Percentiles rank a stretch among this genome's conserved stretches.
Conservation (phyloP, 768 basidiomycete species). For the Boletus rex-veris region DNA sequence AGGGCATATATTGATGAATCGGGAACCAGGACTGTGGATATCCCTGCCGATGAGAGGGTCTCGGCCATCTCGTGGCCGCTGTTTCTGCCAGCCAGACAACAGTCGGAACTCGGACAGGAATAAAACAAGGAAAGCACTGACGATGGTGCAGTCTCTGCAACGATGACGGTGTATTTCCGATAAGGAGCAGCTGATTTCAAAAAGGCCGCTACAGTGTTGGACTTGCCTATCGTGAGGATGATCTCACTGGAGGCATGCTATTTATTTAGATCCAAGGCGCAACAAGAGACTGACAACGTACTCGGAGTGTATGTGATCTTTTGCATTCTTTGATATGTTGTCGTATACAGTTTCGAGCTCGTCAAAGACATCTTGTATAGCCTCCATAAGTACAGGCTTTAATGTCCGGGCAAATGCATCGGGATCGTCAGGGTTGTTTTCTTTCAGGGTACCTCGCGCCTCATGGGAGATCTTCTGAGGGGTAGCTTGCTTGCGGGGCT, state of each 20-base stretch:
- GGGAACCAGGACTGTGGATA: slow-evolving; percentile 95
- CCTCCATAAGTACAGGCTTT: slow-evolving; percentile 94
- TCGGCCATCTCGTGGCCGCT: slow-evolving; percentile 83
- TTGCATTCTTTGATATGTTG: slow-evolving; percentile 89
- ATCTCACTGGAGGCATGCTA: slow-evolving; percentile 66
- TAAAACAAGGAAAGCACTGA: slow-evolving; percentile 38
- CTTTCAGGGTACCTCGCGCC: slow-evolving; percentile 54
- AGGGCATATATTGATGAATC: slow-evolving; percentile 95
- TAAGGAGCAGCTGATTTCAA: slow-evolving; percentile 86
- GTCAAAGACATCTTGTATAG: slow-evolving; percentile 93
- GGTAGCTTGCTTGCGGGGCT: slow-evolving; percentile 50
- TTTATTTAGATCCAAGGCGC: background rate
- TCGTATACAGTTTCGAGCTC: slow-evolving; percentile 96
- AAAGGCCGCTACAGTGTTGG: slow-evolving; percentile 90
- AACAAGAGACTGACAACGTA: slow-evolving; percentile 38
- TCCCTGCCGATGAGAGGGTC: slow-evolving; percentile 70
- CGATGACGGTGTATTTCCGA: slow-evolving; percentile 92
- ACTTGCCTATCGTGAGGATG: slow-evolving; percentile 91
- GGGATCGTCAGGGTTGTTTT: slow-evolving; percentile 71
- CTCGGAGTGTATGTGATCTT: slow-evolving; percentile 98
- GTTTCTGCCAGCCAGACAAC: slow-evolving; percentile 47
- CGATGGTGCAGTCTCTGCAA: slow-evolving; percentile 94
- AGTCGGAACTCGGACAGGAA: slow-evolving; percentile 4
- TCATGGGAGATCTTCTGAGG: slow-evolving; percentile 41
- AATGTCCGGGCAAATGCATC: slow-evolving; percentile 74